Evolutionary conservation across 2,329 filamentous ascomycete species (phyloP).

Genomic region (Cylindrodendrum hubeiense): DNA sequence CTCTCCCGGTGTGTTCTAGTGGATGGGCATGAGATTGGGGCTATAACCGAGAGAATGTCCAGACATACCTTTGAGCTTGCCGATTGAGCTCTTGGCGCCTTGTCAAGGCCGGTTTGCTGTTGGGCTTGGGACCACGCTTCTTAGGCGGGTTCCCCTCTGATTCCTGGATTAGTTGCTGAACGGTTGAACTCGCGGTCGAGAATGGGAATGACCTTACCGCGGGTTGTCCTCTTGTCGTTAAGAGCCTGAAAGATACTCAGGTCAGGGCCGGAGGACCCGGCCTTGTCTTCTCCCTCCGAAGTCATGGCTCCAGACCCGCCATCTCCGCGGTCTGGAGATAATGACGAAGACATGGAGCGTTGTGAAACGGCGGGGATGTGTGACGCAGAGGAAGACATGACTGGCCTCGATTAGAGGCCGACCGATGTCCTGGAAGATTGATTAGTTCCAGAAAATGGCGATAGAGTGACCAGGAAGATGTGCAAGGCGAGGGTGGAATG

Average conservation of each 20-base stretch:
- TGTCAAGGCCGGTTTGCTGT: conserved; percentile 94
- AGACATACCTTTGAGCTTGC: conserved; percentile 87
- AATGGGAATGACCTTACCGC: conserved; percentile 66
- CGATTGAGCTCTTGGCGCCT: conserved; percentile 93
- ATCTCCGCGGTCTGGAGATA: conserved; percentile 54
- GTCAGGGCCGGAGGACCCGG: conserved; percentile 61
- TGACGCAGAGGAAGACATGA: conserved; percentile 39
- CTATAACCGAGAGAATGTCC: neutral
- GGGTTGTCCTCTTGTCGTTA: conserved; percentile 80
- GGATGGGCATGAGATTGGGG: conserved; percentile 24
- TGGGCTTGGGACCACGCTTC: conserved; percentile 92
- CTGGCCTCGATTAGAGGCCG: conserved; percentile 21
- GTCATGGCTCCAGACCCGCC: conserved; percentile 33
- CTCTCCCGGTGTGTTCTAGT: conserved; percentile 92
- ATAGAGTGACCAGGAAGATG: conserved; percentile 17
- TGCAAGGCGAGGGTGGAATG: conserved; percentile 15
- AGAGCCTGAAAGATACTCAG: conserved; percentile 75
- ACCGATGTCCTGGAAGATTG: conserved; percentile 17
- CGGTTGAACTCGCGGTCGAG: neutral
- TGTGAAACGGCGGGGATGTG: conserved; percentile 34
- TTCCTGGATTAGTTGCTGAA: conserved; percentile 24
- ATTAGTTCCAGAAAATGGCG: conserved; percentile 15
- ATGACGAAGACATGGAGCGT: conserved; percentile 60
- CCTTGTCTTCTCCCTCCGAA: conserved; percentile 51
- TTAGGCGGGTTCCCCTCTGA: conserved; percentile 88